Base-by-base conservation (phyloP, 176 grass and related monocot species). In the Hordeum vulgare region DNA sequence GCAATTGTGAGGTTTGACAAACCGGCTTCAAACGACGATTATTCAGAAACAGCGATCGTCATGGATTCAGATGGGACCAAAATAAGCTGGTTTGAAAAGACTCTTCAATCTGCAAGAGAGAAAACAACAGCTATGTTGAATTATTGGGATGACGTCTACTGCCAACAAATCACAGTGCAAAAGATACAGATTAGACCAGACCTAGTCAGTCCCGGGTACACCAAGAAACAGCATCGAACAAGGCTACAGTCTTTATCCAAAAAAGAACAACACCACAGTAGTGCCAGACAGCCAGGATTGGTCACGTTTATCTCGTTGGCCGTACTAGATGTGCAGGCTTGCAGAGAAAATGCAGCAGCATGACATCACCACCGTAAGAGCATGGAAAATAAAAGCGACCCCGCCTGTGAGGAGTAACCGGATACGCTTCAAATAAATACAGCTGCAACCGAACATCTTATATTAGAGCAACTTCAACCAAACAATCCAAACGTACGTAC, bases 251-350 rank as follows among this genome's bases (percentile, higher is more conserved):
- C n/a, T n/a, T n/a, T n/a, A n/a, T n/a, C n/a, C n/a, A n/a, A n/a
- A n/a, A n/a, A n/a, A n/a, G n/a, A 27, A 54, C 17, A 34, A 29
- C 11, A 53, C 42, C 20, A 24, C 18, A 41, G 10, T 4, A 24
- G 37, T 15, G 39, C 40, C 28, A 33, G 47, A 7, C 28, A 62
- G 39, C 84, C 33, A 25, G 49, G 42, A 23, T 15, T 63, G 26
- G 26, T 20, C 49, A 11, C 78, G 42, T 77, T 61, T 82, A 71
- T 77, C 74, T 83, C 64, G 64, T 27, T 71, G 62, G 27, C 54
- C n/a, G 76, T 69, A 24, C 37, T 7, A 26, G 1, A 20, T 15
- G 13, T 9, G 1, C 3, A 42, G 37, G 37, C 67, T 12, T 7
- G 7, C 40, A 28, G n/a, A 9, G 7, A 9, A 59, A 60, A 23